A percentile compares a stretch with the other conserved stretches of the same genome.
These are phyloP conservation scores for Boletus pseudopeckii DNA, from an alignment of 768 basidiomycete genomes.

Conservation along the genomic window DNA sequence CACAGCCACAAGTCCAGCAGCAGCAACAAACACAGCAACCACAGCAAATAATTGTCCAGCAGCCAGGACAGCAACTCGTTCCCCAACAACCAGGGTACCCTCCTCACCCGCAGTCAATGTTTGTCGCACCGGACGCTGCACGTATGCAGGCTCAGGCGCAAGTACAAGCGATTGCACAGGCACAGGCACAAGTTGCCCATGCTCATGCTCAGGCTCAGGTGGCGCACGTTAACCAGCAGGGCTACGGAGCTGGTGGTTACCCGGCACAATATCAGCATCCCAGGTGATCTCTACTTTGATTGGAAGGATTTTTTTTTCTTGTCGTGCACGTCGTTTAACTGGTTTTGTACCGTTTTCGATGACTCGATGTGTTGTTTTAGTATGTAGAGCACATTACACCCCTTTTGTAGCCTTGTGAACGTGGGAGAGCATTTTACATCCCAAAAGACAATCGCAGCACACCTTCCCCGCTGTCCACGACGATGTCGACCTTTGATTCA, in stretches of 20 bases:
- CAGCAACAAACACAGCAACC: constrained; percentile 43
- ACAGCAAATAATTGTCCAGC: constrained; percentile 36
- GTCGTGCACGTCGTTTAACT: background rate
- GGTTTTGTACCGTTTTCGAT: constrained; percentile 14
- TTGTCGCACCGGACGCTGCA: constrained; percentile 31
- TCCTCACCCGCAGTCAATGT: constrained; percentile 32
- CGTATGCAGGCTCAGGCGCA: constrained; percentile 43
- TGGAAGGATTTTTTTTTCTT: background rate
- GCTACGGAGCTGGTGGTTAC: constrained; percentile 26
- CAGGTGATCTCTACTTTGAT: constrained; percentile 14
- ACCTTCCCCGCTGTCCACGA: constrained; percentile 13
- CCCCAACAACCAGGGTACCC: constrained; percentile 33
- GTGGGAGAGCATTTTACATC: constrained; percentile 21
- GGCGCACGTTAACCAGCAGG: constrained; percentile 30
- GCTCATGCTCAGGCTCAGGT: constrained; percentile 41
- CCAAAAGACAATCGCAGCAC: constrained; percentile 1
- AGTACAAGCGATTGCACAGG: constrained; percentile 40
- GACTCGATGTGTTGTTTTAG: constrained; percentile 2
- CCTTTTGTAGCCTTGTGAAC: constrained; percentile 14
- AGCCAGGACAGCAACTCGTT: constrained; percentile 38
- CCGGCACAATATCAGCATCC: constrained; percentile 33
- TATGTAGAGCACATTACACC: background rate
- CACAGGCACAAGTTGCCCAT: constrained; percentile 40
- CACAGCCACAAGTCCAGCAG: constrained; percentile 42
- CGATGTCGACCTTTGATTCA: constrained; percentile 70